A percentile compares a stretch with the other conserved stretches of the same genome.
These are phyloP conservation scores for Penicillium desertorum DNA, from an alignment of 495 filamentous ascomycete genomes.

Conservation along the genomic window DNA sequence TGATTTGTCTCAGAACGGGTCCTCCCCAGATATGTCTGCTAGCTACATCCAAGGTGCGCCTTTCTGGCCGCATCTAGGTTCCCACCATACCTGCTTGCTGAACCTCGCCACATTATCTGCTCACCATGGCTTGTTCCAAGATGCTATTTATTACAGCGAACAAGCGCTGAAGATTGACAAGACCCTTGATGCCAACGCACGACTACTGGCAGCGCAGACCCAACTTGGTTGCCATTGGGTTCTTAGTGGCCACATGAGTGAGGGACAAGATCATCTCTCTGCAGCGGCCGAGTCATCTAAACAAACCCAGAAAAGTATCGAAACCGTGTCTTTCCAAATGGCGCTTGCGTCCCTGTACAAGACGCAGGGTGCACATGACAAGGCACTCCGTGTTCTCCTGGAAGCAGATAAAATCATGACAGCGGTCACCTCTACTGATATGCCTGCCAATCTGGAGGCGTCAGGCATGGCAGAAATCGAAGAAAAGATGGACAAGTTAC, in stretches of 20 bases:
- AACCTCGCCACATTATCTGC: slow-evolving; percentile 75
- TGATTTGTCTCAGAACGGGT: slow-evolving; percentile 35
- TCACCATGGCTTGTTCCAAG: slow-evolving; percentile 80
- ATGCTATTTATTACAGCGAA: slow-evolving; percentile 86
- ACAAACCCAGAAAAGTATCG: slow-evolving; percentile 44
- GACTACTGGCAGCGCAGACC: slow-evolving; percentile 51
- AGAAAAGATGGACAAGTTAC: slow-evolving; percentile 43
- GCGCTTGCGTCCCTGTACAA: slow-evolving; percentile 44
- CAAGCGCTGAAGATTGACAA: slow-evolving; percentile 78
- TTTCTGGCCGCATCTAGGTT: slow-evolving; percentile 78
- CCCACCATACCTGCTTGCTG: slow-evolving; percentile 64
- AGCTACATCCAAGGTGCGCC: slow-evolving; percentile 56
- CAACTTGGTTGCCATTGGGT: slow-evolving; percentile 65
- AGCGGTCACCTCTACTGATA: slow-evolving; percentile 28
- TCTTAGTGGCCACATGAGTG: slow-evolving; percentile 58
- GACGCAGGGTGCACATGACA: slow-evolving; percentile 45
- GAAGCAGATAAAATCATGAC: slow-evolving; percentile 44
- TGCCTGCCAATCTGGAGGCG: slow-evolving; percentile 14
- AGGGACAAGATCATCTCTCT: slow-evolving; percentile 60
- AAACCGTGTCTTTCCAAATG: slow-evolving; percentile 47
- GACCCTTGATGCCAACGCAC: slow-evolving; percentile 60
- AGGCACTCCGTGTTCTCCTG: slow-evolving; percentile 47
- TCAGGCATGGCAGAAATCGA: slow-evolving; percentile 32
- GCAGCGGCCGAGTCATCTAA: slow-evolving; percentile 46
- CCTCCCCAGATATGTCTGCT: slow-evolving; percentile 25